Evolutionary conservation across 2,329 filamentous ascomycete species (phyloP), one percentile per base, ranked within the genome.

Genomic region (Rhynchosporium agropyri): DNA sequence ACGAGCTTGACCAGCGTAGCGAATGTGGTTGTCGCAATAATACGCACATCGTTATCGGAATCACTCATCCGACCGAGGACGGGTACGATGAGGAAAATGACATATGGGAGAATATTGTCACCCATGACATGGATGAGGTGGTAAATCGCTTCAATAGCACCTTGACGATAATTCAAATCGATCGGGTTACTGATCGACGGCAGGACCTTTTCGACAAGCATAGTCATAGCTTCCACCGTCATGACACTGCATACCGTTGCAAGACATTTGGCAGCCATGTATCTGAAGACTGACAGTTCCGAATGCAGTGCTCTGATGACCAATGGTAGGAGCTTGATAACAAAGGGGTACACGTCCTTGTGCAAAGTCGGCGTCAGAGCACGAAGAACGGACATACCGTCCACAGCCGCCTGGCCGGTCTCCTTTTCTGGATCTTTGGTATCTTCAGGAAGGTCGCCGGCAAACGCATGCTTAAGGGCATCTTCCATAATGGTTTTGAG

Each of bases 121-220:
- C 96, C 95, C 95, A 99, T 99, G 58, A 97, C 93, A 64, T 96
- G 91, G 67, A 99, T 99, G 63, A 99, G 81, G 76, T 99, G 95
- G 74, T 99, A 99, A 64, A 99, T 90, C 70, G 88, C 92, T 77
- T 99, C 95, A 62, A 96, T 95, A 5, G 92, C 92, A 66, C 95
- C 95, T 79, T 99, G 95, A 45, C 95, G 89, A 77, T 89, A 90
- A 73, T 91, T 89, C 36, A 97, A 83, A 72, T 99, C 94, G 64
- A 96, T 78, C 0, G 92, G 89, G 71, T 97, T 97, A 79, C 83
- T 95, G 76, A 98, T 96, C 1, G 91, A 91, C 5, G 95, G 95
- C 50, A 99, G 77, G 9, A 99, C 92, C 73, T 92, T 90, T 75
- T 98, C 91, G 0, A 99, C 95, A 28, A 99, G 81, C 74, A 94